A percentile compares a stretch with the other conserved stretches of the same genome.
Evolutionary conservation across 352 stramenopile genomes (phyloP).

Genomic region (Phytopythium mirpurense): DNA sequence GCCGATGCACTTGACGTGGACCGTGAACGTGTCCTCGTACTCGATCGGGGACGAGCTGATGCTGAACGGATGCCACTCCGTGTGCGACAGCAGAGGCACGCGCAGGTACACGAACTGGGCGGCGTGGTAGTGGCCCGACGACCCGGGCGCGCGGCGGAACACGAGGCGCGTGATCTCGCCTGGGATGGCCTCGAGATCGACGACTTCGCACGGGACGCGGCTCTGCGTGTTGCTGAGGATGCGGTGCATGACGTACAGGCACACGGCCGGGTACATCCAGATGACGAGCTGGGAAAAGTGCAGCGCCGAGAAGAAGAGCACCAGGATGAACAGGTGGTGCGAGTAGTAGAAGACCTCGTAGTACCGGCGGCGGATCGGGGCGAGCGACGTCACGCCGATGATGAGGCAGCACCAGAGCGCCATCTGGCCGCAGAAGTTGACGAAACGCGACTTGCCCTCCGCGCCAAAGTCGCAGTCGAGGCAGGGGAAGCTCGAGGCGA

Average conservation of each 20-base stretch:
- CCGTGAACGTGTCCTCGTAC: constrained; percentile 80
- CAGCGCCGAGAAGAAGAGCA: constrained; percentile 55
- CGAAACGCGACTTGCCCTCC: constrained; percentile 51
- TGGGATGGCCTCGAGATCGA: constrained; percentile 78
- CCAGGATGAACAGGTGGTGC: constrained; percentile 85
- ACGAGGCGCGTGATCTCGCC: constrained; percentile 80
- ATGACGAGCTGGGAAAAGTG: constrained; percentile 82
- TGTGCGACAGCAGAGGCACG: constrained; percentile 61
- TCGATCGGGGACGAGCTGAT: constrained; percentile 83
- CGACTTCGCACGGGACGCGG: constrained; percentile 65
- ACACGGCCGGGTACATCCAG: constrained; percentile 79
- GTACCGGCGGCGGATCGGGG: constrained; percentile 59
- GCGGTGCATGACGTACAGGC: constrained; percentile 78
- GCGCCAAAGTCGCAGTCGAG: constrained; percentile 64
- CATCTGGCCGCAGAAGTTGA: constrained; percentile 76
- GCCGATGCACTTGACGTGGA: constrained; percentile 75
- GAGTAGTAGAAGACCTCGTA: constrained; percentile 89
- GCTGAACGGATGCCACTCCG: constrained; percentile 84
- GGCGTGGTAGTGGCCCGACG: constrained; percentile 76
- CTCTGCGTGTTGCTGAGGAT: constrained; percentile 69
- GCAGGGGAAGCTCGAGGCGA: constrained; percentile 56
- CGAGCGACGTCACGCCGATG: constrained; percentile 74
- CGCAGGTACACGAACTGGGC: constrained; percentile 79
- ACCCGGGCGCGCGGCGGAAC: constrained; percentile 66
- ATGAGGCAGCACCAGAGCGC: constrained; percentile 62